phyloP scores from a whole-genome alignment of 257 asterid species.

The Solanum piurae region DNA sequence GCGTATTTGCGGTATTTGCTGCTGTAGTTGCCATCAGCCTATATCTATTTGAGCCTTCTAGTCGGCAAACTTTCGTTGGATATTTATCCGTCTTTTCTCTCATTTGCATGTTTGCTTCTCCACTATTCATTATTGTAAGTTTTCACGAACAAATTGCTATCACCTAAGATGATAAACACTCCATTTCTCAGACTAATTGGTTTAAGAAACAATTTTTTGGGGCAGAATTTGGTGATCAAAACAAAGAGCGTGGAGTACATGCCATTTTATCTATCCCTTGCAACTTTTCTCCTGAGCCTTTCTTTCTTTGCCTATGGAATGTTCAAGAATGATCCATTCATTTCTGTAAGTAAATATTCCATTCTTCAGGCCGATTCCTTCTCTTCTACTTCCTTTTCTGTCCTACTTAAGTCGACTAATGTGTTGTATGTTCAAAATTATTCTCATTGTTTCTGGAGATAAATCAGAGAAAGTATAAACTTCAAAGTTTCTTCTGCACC shows the following conservation, averaged over 20 bases:
- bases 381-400: background rate
- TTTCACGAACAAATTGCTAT: background rate
- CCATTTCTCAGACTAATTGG: background rate
- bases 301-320: slow-evolving; percentile 74
- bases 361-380: background rate
- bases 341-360: slow-evolving; percentile 43
- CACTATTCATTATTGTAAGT: slow-evolving; percentile 73
- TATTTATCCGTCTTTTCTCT: slow-evolving; percentile 63
- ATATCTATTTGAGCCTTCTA: slow-evolving; percentile 46
- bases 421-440: background rate
- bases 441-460: background rate
- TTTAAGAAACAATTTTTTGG: background rate
- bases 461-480: background rate
- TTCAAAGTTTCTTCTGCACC: background rate
- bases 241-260: slow-evolving; percentile 82
- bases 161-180: background rate
- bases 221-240: slow-evolving; percentile 78
- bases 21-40: slow-evolving; percentile 41
- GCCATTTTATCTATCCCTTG: slow-evolving; percentile 86
- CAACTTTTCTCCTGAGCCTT: slow-evolving; percentile 77
- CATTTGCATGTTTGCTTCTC: slow-evolving; percentile 87
- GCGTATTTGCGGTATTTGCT: slow-evolving; percentile 45
- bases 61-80: slow-evolving; percentile 65
- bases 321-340: slow-evolving; percentile 56
- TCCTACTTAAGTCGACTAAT: background rate